phyloP scores from a whole-genome alignment of 495 filamentous ascomycete species.

The Pseudoneurospora amorphoporcata region DNA sequence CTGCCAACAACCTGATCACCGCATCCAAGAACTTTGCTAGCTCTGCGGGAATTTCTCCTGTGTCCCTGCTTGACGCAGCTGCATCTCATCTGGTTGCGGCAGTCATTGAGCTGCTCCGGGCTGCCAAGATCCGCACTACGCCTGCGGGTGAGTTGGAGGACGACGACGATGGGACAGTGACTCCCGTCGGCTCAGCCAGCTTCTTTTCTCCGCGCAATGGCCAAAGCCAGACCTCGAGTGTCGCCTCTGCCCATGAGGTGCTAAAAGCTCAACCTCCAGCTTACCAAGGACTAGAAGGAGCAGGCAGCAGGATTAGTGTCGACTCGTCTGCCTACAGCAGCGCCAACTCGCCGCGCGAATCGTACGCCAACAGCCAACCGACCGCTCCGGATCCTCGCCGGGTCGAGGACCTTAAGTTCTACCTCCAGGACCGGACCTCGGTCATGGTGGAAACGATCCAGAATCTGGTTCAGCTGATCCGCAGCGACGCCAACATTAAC shows the following conservation, averaged over 20 bases:
- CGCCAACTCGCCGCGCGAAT: conserved; percentile 42
- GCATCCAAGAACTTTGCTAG: conserved; percentile 81
- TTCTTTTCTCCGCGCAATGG: conserved; percentile 40
- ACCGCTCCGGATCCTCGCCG: conserved; percentile 32
- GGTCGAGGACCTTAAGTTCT: conserved; percentile 65
- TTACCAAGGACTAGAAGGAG: conserved; percentile 33
- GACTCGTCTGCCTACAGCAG: conserved; percentile 48
- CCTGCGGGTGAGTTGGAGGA: conserved; percentile 64
- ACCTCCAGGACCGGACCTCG: conserved; percentile 78
- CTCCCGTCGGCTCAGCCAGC: conserved; percentile 40
- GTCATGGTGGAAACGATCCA: conserved; percentile 74
- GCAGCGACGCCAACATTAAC: conserved; percentile 53
- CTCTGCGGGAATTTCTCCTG: conserved; percentile 76
- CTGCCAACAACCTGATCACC: conserved; percentile 92
- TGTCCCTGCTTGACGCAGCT: conserved; percentile 89
- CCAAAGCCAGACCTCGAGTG: conserved; percentile 21
- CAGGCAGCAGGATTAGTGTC: conserved; percentile 28
- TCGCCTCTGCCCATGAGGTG: conserved; percentile 25
- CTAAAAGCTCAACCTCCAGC: conserved; percentile 26
- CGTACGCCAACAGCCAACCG: conserved; percentile 31
- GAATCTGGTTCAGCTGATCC: conserved; percentile 68
- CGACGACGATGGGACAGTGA: conserved; percentile 53
- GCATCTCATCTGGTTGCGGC: conserved; percentile 84
- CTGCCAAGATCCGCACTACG: conserved; percentile 74
- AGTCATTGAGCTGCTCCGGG: conserved; percentile 71